Percentiles rank a stretch among this genome's conserved stretches.
These are phyloP conservation scores for Fusarium tanahbumbuense DNA, from an alignment of 2,329 filamentous ascomycete genomes.

Conservation along the genomic window DNA sequence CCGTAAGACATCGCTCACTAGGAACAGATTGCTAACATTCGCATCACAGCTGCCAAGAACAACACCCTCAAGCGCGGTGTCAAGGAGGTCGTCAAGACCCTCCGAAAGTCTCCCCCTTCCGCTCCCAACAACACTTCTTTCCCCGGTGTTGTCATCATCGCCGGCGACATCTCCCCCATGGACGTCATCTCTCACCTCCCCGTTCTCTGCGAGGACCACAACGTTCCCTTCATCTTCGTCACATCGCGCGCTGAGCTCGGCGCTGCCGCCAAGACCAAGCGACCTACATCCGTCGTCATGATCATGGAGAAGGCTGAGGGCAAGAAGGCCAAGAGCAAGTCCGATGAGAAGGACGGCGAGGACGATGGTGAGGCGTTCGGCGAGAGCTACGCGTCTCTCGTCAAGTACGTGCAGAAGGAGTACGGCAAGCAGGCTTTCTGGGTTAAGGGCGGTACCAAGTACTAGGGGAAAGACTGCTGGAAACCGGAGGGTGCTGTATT, in stretches of 20 bases:
- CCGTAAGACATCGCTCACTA: neutral
- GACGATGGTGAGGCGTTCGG: conserved; percentile 69
- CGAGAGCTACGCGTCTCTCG: conserved; percentile 72
- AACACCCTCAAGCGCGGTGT: conserved; percentile 97
- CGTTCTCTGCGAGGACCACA: conserved; percentile 97
- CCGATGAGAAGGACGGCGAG: conserved; percentile 59
- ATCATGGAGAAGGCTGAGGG: conserved; percentile 69
- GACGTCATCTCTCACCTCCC: conserved; percentile 99
- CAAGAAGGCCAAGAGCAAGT: conserved; percentile 59
- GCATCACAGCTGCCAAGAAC: conserved; percentile 82
- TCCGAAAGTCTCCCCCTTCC: conserved; percentile 86
- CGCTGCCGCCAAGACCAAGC: conserved; percentile 92
- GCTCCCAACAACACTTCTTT: conserved; percentile 72
- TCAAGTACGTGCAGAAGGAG: conserved; percentile 76
- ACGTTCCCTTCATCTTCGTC: conserved; percentile 96
- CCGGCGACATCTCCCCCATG: conserved; percentile 97
- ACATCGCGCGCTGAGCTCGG: conserved; percentile 92
- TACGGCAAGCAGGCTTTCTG: conserved; percentile 67
- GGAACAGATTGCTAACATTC: conserved; percentile 28
- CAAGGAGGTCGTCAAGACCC: conserved; percentile 98
- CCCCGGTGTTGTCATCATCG: conserved; percentile 87
- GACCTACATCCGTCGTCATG: conserved; percentile 97
- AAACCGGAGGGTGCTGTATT: neutral
- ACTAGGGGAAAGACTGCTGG: conserved; percentile 13
- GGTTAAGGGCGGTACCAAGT: conserved; percentile 54